Evolutionary conservation across 495 filamentous ascomycete species (phyloP).

Genomic region (Xylaria scruposa): DNA sequence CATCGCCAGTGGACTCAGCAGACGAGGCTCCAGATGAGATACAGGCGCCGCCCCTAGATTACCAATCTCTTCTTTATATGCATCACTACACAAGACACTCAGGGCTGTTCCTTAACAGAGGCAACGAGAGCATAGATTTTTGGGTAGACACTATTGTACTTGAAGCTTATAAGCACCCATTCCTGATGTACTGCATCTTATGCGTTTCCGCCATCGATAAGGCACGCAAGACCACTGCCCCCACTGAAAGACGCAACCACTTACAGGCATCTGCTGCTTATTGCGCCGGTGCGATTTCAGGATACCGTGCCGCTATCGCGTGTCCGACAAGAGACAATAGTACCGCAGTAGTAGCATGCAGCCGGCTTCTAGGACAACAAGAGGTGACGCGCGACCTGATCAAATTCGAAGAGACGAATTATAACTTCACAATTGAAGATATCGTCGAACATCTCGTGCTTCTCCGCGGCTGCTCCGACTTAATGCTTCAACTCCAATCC

Average conservation of each 20-base stretch:
- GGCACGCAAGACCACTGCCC: constrained; percentile 3
- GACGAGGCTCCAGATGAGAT: neutral
- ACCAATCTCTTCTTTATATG: constrained; percentile 20
- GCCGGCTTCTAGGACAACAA: constrained; percentile 14
- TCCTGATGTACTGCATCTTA: constrained; percentile 13
- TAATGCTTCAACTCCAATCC: constrained; percentile 15
- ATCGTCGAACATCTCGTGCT: constrained; percentile 18
- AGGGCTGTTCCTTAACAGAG: constrained; percentile 3
- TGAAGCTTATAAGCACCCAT: constrained; percentile 13
- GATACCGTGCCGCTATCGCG: constrained; percentile 7
- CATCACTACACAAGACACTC: constrained; percentile 20
- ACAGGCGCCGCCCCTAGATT: constrained; percentile 10
- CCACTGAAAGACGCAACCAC: constrained; percentile 7
- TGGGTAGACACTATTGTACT: constrained; percentile 1
- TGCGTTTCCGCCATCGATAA: constrained; percentile 16
- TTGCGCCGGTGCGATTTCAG: constrained; percentile 21
- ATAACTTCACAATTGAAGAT: constrained; percentile 18
- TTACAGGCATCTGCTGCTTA: constrained; percentile 16
- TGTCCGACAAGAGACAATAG: constrained; percentile 18
- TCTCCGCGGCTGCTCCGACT: constrained; percentile 19
- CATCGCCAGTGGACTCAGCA: neutral
- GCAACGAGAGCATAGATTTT: constrained; percentile 1
- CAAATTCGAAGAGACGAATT: neutral
- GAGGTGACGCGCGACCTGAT: constrained; percentile 11
- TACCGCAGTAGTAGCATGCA: constrained; percentile 13